These are phyloP conservation scores for Oryza australiensis DNA, from an alignment of 176 grass and related monocot genomes.

Conservation along the genomic window DNA sequence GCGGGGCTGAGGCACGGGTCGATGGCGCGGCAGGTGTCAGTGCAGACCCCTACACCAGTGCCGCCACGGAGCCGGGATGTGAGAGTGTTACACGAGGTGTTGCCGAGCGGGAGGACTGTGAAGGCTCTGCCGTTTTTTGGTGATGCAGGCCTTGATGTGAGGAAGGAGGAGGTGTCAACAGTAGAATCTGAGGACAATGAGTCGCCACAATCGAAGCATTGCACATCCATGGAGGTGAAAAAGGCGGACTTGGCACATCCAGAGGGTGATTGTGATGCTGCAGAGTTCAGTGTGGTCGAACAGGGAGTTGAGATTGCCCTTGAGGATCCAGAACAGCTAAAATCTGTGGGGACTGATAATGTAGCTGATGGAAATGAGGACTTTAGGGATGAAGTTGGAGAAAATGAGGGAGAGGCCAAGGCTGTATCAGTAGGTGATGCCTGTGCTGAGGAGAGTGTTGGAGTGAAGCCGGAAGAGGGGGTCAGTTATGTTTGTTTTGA, in stretches of 20 bases:
- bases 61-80: slow-evolving; percentile 54
- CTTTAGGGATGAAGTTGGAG: not conserved
- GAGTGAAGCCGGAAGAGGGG: slow-evolving; percentile 29
- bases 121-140: slow-evolving; percentile 34
- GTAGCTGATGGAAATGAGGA: slow-evolving; percentile 10
- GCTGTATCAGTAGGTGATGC: not conserved
- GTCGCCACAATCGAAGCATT: slow-evolving; percentile 72
- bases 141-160: slow-evolving; percentile 15
- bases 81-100: slow-evolving; percentile 80
- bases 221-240: slow-evolving; percentile 58
- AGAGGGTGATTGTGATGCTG: slow-evolving; percentile 27
- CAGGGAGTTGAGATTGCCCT: slow-evolving; percentile 60
- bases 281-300: slow-evolving; percentile 69
- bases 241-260: slow-evolving; percentile 29
- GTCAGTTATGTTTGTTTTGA: slow-evolving; percentile 8
- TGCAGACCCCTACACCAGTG: slow-evolving; percentile 38
- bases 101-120: slow-evolving; percentile 57
- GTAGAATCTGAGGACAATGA: slow-evolving; percentile 39
- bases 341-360: slow-evolving; percentile 29
- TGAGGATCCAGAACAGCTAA: slow-evolving; percentile 43
- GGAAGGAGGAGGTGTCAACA: slow-evolving; percentile 25
- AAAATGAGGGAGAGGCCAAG: not conserved
- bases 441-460: not conserved
- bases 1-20: slow-evolving; percentile 35
- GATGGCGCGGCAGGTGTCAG: slow-evolving; percentile 39